Percentiles rank a stretch among this genome's conserved stretches.
These are phyloP conservation scores for Heteromeles arbutifolia DNA, from an alignment of 306 rosid genomes.

Conservation along the genomic window DNA sequence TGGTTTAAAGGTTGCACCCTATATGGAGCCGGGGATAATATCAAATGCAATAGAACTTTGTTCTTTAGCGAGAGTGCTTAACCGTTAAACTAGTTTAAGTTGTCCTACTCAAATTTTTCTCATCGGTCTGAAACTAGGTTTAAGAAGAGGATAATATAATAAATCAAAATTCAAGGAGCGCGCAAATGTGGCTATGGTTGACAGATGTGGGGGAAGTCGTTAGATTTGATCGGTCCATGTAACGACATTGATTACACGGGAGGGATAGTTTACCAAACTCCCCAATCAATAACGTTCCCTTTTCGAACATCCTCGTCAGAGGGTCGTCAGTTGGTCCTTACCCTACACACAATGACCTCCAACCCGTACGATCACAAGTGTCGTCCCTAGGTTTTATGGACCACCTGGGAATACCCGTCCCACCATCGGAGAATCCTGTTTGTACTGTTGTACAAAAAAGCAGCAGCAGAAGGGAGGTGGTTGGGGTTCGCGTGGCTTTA, in stretches of 20 bases:
- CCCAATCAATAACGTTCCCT: background rate
- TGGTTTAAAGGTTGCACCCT: no score
- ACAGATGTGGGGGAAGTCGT: background rate
- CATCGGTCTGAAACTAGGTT: no score
- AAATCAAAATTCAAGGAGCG: background rate
- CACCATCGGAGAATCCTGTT: no score
- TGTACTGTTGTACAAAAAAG: background rate
- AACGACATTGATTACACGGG: background rate
- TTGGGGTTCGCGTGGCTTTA: no score
- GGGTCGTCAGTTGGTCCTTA: background rate
- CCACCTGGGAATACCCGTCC: conserved; percentile 10
- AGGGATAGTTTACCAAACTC: no score
- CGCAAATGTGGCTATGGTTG: background rate
- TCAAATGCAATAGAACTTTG: no score
- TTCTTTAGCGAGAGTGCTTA: no score
- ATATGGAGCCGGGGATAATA: no score
- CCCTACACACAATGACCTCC: background rate
- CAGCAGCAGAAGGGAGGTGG: background rate
- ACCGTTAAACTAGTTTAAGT: no score
- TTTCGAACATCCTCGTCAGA: background rate
- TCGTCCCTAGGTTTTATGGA: conserved; percentile 8
- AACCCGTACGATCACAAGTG: background rate
- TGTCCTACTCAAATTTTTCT: no score
- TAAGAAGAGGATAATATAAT: no score
- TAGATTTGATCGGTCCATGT: background rate